Conservation (phyloP, 1,284 basidiomycete genomes). For the Malassezia caprae region DNA sequence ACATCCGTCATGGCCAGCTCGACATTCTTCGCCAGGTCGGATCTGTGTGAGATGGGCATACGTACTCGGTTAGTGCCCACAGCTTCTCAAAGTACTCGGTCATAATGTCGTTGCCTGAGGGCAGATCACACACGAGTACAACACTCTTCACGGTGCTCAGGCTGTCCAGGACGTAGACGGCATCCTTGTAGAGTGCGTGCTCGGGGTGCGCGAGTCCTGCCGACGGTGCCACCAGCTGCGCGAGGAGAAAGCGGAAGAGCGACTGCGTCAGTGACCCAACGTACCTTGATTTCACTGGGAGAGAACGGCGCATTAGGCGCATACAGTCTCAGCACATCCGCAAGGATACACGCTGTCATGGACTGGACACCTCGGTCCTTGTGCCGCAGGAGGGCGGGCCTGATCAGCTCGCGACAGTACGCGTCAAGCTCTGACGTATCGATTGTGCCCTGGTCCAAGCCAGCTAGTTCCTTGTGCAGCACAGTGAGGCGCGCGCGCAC, state of each 20-base stretch:
- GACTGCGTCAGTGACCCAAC: constrained; percentile 24
- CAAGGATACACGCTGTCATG: constrained; percentile 82
- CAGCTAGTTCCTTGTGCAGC: constrained; percentile 58
- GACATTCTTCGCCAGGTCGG: constrained; percentile 62
- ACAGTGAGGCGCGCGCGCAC: constrained; percentile 29
- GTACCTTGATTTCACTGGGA: constrained; percentile 61
- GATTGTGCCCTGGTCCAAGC: constrained; percentile 75
- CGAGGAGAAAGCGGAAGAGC: constrained; percentile 55
- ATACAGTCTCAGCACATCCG: constrained; percentile 82
- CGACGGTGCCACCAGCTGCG: constrained; percentile 30
- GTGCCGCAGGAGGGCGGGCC: constrained; percentile 70
- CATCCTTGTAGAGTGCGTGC: constrained; percentile 29
- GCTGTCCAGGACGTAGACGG: constrained; percentile 71
- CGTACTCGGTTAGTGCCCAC: constrained; percentile 63
- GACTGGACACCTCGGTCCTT: constrained; percentile 91
- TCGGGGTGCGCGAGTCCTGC: constrained; percentile 28
- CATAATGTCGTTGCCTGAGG: constrained; percentile 75
- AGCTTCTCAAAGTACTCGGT: constrained; percentile 70
- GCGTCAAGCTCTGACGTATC: constrained; percentile 62
- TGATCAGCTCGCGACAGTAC: constrained; percentile 70
- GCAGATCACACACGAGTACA: constrained; percentile 81
- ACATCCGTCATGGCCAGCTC: constrained; percentile 80
- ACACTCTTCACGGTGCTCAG: constrained; percentile 88
- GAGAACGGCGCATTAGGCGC: constrained; percentile 96
- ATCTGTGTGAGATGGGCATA: constrained; percentile 8